A percentile compares a stretch with the other conserved stretches of the same genome.
phyloP scores from a whole-genome alignment of 2,329 filamentous ascomycete species.

The Sarocladium strictum region DNA sequence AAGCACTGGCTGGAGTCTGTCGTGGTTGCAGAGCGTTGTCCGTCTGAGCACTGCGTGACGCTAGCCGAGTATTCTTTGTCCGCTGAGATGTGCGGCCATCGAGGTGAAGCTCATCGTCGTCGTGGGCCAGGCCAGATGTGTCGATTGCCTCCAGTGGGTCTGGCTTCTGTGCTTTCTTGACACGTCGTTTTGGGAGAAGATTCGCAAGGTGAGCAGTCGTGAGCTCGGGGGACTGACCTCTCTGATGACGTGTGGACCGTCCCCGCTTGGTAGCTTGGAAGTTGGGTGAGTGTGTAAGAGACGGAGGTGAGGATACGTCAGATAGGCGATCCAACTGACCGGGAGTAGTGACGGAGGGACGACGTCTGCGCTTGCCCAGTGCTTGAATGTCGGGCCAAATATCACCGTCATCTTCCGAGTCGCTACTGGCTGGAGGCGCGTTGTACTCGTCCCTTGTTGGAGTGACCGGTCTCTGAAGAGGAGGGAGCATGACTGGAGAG shows the following conservation, averaged over 20 bases:
- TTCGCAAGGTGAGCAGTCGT: slow-evolving; percentile 50
- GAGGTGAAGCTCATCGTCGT: slow-evolving; percentile 52
- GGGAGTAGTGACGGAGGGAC: slow-evolving; percentile 31
- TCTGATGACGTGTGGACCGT: slow-evolving; percentile 22
- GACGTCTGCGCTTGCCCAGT: slow-evolving; percentile 41
- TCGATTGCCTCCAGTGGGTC: slow-evolving; percentile 41
- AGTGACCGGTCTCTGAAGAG: slow-evolving; percentile 30
- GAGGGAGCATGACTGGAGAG: slow-evolving; percentile 27
- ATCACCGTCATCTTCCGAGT: slow-evolving; percentile 35
- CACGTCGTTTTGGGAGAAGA: slow-evolving; percentile 47
- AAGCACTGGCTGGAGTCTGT: slow-evolving; percentile 15
- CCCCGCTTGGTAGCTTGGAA: slow-evolving; percentile 28
- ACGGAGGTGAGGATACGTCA: slow-evolving; percentile 57
- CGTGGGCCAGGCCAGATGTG: slow-evolving; percentile 39
- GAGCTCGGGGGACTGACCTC: slow-evolving; percentile 34
- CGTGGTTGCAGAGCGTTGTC: slow-evolving; percentile 20
- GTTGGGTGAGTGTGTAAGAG: slow-evolving; percentile 62
- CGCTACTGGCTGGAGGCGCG: slow-evolving; percentile 51
- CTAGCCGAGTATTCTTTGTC: slow-evolving; percentile 24
- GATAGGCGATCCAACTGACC: slow-evolving; percentile 37
- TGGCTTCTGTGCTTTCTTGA: slow-evolving; percentile 31
- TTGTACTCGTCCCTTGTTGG: slow-evolving; percentile 41
- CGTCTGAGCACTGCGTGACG: slow-evolving; percentile 13
- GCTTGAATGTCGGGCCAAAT: slow-evolving; percentile 48
- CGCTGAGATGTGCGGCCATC: slow-evolving; percentile 29